phyloP scores from a whole-genome alignment of 352 stramenopile genomes.

The Pythium angustatum region DNA sequence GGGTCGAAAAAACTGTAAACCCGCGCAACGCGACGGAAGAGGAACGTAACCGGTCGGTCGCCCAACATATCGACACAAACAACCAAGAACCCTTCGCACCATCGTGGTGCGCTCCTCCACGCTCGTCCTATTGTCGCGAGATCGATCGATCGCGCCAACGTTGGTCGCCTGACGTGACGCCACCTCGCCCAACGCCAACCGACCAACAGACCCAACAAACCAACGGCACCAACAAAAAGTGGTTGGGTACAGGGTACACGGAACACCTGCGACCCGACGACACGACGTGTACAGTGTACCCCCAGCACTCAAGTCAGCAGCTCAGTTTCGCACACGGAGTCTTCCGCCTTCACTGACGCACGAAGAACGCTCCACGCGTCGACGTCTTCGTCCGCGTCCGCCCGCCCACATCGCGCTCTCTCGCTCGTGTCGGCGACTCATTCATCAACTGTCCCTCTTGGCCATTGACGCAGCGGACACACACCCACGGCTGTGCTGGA shows the following conservation, averaged over 20 bases:
- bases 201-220: neutral
- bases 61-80: too few species aligned
- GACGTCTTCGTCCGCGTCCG: neutral
- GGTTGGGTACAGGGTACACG: slow-evolving; percentile 2
- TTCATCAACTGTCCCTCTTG: neutral
- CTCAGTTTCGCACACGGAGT: neutral
- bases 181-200: neutral
- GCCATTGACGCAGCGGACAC: neutral
- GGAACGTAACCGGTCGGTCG: too few species aligned
- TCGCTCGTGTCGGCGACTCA: neutral
- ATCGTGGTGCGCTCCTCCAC: too few species aligned
- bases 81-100: too few species aligned
- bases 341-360: slow-evolving; percentile 3
- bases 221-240: neutral
- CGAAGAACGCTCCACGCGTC: neutral
- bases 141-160: neutral
- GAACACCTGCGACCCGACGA: neutral
- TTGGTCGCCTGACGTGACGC: neutral
- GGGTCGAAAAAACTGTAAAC: too few species aligned
- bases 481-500: too few species aligned
- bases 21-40: neutral
- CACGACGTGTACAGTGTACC: neutral
- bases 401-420: neutral
- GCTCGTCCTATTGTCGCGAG: neutral
- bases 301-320: neutral